Base-by-base conservation (phyloP, 371 early-diverging fungal species). In the Neoconidiobolus thromboides region DNA sequence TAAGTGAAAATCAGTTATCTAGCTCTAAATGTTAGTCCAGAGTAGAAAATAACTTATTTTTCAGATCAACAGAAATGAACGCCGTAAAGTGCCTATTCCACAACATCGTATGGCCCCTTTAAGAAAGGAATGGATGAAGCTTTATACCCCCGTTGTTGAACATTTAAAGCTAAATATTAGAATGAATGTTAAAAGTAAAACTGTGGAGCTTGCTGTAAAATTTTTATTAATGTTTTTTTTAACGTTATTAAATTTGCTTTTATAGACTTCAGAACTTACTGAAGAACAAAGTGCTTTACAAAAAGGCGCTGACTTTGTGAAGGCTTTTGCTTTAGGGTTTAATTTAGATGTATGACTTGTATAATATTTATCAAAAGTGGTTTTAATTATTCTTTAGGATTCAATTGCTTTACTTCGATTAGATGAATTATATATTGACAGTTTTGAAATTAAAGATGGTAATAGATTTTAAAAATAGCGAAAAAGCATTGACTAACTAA, bases 71-170 rank as follows among this genome's bases (percentile, higher is more conserved):
- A 9, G 14, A 6, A 41, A 14, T 5, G 53, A 87, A 62, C 66
- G 70, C 60, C 87, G 95, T 62, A 83, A 78, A 64, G 78, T 96
- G 55, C 84, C 88, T 41, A 87, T 99, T 61, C 99, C 98, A 36
- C 82, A 84, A 44, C 88, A 95, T 67, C 85, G 96, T 62, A 71
- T 98, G 66, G 77, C 89, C 12, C 91, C 92, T 12, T 74, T 99
- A 50, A 96, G 93, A 71, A 82, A 86, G 56, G 81, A 89, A 57
- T 99, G 99, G 99, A 66, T 96, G 65, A 91, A 98, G 68, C 85
- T 99, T 65, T 99, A 99, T 75, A 84, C 96, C 40, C 98, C 99
- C n/a, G 76, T 99, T 40, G 98, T 99, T 4, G 93, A 96, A 68
- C 89, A 95, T 66, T 82, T 97, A 73, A 89, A 93, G 61, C 76